Conservation (phyloP, 257 asterid species). For the Scutellaria barbata region DNA sequence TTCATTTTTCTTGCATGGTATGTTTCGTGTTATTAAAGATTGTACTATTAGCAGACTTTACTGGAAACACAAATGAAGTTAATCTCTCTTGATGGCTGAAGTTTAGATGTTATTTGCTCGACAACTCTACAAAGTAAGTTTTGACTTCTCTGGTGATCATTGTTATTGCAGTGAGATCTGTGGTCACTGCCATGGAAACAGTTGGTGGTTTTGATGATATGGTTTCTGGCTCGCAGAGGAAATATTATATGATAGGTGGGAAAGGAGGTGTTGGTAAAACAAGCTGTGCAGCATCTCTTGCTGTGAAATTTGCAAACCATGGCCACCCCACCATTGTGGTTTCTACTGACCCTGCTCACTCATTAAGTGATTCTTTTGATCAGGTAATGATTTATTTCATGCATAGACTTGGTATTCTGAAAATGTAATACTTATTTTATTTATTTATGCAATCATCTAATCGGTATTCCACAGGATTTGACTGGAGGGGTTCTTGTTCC, state of each 20-base stretch:
- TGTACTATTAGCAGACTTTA: conserved; percentile 7
- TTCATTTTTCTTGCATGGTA: background rate
- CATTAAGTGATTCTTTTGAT: conserved; percentile 79
- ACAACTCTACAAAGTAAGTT: background rate
- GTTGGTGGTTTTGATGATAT: conserved; percentile 54
- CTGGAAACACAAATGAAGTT: background rate
- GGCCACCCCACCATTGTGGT: conserved; percentile 75
- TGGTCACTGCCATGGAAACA: conserved; percentile 43
- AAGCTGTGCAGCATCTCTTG: conserved; percentile 86
- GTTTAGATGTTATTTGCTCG: conserved; percentile 2
- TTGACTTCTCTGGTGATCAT: conserved; percentile 9
- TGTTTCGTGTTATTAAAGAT: background rate
- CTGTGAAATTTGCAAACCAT: conserved; percentile 65
- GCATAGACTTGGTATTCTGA: background rate
- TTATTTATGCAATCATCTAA: conserved; percentile 6
- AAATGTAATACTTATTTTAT: too few species aligned
- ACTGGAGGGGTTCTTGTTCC: conserved; percentile 70
- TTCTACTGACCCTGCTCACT: conserved; percentile 83
- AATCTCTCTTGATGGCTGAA: conserved; percentile 7
- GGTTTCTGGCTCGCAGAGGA: conserved; percentile 62
- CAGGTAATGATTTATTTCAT: conserved; percentile 52
- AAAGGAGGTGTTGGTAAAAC: conserved; percentile 92
- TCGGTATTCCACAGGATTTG: conserved; percentile 56
- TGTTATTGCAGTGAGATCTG: conserved; percentile 57
- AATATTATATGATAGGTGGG: conserved; percentile 80